These are phyloP conservation scores for Leishmania turanica DNA, from an alignment of 208 protist species.

Conservation along the genomic window DNA sequence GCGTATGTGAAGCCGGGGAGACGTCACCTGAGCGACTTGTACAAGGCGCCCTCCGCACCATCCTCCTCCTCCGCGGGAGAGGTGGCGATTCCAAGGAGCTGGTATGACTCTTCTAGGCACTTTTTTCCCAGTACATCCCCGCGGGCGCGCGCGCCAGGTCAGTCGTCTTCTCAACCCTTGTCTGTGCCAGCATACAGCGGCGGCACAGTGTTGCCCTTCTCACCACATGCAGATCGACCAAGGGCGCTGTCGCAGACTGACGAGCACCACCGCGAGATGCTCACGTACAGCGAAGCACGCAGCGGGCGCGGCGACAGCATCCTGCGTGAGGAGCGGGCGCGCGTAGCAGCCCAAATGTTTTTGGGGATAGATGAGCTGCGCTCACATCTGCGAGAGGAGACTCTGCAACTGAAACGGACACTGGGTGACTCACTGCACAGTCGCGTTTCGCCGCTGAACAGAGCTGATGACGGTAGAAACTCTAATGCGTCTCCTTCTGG, in stretches of 20 bases:
- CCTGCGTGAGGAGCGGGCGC: constrained; percentile 63
- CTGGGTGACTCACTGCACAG: neutral
- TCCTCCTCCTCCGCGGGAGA: neutral
- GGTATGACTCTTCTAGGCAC: constrained; percentile 8
- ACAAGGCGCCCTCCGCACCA: neutral
- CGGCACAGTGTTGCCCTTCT: neutral
- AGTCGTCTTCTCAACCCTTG: too few relatives aligned
- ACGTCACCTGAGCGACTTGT: neutral
- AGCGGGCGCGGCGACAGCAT: constrained; percentile 39
- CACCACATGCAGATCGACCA: neutral
- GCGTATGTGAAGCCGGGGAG: neutral
- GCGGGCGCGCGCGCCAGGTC: neutral
- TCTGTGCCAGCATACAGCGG: neutral
- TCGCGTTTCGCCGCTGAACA: neutral
- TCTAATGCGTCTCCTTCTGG: neutral
- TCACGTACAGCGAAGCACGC: neutral
- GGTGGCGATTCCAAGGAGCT: constrained; percentile 1
- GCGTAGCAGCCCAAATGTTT: constrained; percentile 46
- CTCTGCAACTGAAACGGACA: neutral
- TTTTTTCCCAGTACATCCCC: neutral
- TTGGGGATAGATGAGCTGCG: constrained; percentile 69
- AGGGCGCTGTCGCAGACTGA: neutral
- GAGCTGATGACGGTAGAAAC: neutral
- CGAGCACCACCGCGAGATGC: neutral
- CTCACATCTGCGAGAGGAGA: constrained; percentile 45